Percentiles rank a stretch among this genome's conserved stretches.
phyloP scores from a whole-genome alignment of 352 stramenopile species.

The Globisporangium lucens region DNA sequence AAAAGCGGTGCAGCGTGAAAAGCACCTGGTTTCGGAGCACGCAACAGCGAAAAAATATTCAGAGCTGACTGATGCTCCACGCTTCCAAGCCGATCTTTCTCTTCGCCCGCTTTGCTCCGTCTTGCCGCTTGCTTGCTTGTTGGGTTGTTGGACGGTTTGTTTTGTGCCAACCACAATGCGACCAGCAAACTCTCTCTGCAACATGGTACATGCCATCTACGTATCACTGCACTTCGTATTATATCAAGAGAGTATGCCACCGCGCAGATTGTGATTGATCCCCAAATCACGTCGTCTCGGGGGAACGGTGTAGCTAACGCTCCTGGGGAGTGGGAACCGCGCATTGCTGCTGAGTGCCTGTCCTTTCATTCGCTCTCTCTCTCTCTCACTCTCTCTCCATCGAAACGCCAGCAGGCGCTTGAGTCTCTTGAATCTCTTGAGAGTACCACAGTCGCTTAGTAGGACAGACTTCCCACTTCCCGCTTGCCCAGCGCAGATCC shows the following conservation, averaged over 20 bases:
- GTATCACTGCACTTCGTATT: neutral
- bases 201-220: neutral
- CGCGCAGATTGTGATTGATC: too few relatives aligned
- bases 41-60: conserved; percentile 1
- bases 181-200: neutral
- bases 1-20: neutral
- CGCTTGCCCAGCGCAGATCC: neutral
- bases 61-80: neutral
- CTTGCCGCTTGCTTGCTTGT: neutral
- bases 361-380: neutral
- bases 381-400: neutral
- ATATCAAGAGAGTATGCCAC: too few relatives aligned
- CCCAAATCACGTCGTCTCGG: too few relatives aligned
- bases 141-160: neutral
- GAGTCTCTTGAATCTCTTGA: neutral
- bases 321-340: neutral
- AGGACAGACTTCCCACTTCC: neutral
- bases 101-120: neutral
- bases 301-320: neutral
- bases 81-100: neutral
- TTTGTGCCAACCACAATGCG: neutral
- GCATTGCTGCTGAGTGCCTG: neutral
- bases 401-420: neutral
- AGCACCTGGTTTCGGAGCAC: neutral
- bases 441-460: neutral